phyloP scores from a whole-genome alignment of 805 yeast species.

The Ogataea henricii region DNA sequence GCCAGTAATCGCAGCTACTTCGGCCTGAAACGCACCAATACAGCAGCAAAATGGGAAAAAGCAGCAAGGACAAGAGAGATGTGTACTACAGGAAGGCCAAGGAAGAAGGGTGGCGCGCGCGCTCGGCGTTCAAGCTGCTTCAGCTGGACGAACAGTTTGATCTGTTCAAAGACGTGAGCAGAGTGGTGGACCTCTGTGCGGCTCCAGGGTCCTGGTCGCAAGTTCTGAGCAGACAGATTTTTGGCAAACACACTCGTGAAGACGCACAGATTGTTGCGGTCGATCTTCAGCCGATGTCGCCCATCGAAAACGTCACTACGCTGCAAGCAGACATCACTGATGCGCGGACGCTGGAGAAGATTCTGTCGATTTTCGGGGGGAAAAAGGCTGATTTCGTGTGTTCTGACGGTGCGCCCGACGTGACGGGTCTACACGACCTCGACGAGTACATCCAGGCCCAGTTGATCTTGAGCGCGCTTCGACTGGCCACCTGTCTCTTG shows the following conservation, averaged over 20 bases:
- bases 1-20: neutral
- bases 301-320: slow-evolving; percentile 86
- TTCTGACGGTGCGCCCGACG: slow-evolving; percentile 99
- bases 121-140: slow-evolving; percentile 91
- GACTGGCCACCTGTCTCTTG: slow-evolving; percentile 84
- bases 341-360: slow-evolving; percentile 79
- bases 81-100: slow-evolving; percentile 91
- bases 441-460: slow-evolving; percentile 98
- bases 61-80: slow-evolving; percentile 93
- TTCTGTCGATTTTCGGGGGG: slow-evolving; percentile 82
- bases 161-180: slow-evolving; percentile 65
- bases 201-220: slow-evolving; percentile 99
- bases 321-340: slow-evolving; percentile 97
- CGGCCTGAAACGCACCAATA: neutral
- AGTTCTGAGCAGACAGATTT: slow-evolving; percentile 75
- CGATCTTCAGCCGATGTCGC: slow-evolving; percentile 96
- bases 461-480: slow-evolving; percentile 85
- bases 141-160: slow-evolving; percentile 91
- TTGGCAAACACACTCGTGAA: slow-evolving; percentile 33
- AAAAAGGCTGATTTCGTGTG: slow-evolving; percentile 94
- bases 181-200: slow-evolving; percentile 97
- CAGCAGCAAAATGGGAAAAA: slow-evolving; percentile 73
- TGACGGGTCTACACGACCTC: slow-evolving; percentile 93
- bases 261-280: slow-evolving; percentile 80
- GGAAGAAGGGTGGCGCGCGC: slow-evolving; percentile 97